Evolutionary conservation across 192 early-diverging fungal genomes (phyloP), one percentile per base, ranked within the genome.

Genomic region (Gonapodya prolifera): DNA sequence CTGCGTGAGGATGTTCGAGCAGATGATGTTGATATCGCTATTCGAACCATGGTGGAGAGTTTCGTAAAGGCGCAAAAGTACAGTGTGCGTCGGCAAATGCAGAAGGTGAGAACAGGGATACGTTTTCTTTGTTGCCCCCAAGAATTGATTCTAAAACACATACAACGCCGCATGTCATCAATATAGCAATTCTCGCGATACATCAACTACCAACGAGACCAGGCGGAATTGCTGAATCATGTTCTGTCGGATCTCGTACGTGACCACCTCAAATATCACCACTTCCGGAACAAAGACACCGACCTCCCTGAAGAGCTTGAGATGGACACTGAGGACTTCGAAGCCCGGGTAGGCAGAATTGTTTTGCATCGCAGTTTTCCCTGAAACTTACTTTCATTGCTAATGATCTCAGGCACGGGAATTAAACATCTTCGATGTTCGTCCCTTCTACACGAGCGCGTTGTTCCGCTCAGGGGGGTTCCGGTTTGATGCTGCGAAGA

Each of bases 1-100:
- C 84, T 99, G 77, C 92, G 95, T 34, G 94, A 95, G 80, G 90
- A 91, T 77, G 96, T 96, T 0, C 89, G 92, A 34, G 88, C 91
- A 35, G 94, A 94, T 82, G 97, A 99, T 81, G 86, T 99, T 8
- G 94, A 99, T 78, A 89, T 94, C 76, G 97, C 97, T 0, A 96
- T 96, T 79, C 86, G 91, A 16, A 93, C 95, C 1, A 92, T 92
- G 35, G 82, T 99, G 75, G 89, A 94, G 79, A 91, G 90, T 35
- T 99, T 99, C 82, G 93, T 99, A 76, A 85, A 87, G 17, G 93
- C 95, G 34, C 97, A 99, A 79, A 99, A 99, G 85, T 91, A 90
- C 78, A 93, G 93, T 30, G 93, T 99, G 69, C 94, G 94, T 91
- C 87, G 87, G 69, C 82, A 84, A 29, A 83, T 99, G 84, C 90